Base-by-base conservation (phyloP, 1,284 basidiomycete genomes). In the Pulveroboletus sp. region DNA sequence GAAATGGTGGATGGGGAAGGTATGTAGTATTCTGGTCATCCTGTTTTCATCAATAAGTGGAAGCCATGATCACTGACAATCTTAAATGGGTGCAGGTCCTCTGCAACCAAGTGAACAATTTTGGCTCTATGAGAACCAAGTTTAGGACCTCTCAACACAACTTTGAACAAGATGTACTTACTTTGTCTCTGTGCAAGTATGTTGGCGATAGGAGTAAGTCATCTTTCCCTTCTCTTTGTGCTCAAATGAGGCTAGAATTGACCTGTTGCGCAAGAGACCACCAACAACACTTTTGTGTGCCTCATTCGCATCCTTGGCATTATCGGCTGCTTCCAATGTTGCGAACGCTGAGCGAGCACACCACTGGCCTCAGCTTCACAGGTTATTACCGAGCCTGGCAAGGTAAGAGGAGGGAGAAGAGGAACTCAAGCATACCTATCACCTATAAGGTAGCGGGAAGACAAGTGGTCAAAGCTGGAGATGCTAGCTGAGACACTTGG, bases 51-150 rank as follows among this genome's bases (percentile, higher is more conserved):
- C 15, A 64, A 44, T 19, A 3, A 44, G 7, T 52, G 42, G 39
- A 69, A 72, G 0, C 57, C 64, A 3, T 33, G 15, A 46, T 73
- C 68, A 3, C 57, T 55, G 0, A 70, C 61, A 16, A 71, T 64
- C 2, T 42, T 45, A 21, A 68, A 68, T 3, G 65, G 68, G 29
- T 10, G 9, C 29, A 32, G 29, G 29, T 32, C 29, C 29, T 32
- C 5, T 32, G 29, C 29, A 32, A 69, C 57, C 70, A 69, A 73
- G 2, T 40, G 19, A 1, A 69, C 61, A 47, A 65, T 65, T 15
- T 65, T 50, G 33, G 17, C 36, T 0, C 15, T 17, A 24, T 9
- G 10, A 26, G 24, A 44, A 44, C 24, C 16, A 17, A 26, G 42
- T 44, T 17, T 44, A 17, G 24, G 24, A 44, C 42, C 17, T 4